Evolutionary conservation across 228 moss, liverwort and hornwort genomes (phyloP).

Genomic region (Sphagnum magellanicum): DNA sequence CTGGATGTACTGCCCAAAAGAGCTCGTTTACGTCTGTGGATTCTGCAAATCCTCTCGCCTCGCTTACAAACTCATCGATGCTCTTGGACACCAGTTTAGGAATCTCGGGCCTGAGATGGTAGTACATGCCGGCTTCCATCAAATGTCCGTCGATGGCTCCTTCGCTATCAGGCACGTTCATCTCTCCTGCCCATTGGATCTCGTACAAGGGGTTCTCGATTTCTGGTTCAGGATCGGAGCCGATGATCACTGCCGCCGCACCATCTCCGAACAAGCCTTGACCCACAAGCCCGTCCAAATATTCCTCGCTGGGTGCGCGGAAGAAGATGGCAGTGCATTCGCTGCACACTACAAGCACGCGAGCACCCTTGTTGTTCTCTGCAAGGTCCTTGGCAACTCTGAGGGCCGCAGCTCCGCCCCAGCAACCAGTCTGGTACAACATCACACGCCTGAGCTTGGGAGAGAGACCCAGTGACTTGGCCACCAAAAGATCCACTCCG

Average conservation of each 20-base stretch:
- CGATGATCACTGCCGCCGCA: constrained; percentile 17
- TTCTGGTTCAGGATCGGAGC: constrained; percentile 13
- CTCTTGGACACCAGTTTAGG: constrained; percentile 10
- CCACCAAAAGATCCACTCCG: constrained; percentile 22
- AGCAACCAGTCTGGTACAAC: constrained; percentile 36
- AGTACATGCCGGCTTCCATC: constrained; percentile 10
- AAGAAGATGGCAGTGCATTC: constrained; percentile 1
- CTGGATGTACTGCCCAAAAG: constrained; percentile 26
- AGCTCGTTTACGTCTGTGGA: constrained; percentile 9
- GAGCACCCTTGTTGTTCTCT: constrained; percentile 29
- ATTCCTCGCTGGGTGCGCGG: constrained; percentile 11
- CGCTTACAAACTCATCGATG: not conserved
- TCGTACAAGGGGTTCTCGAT: constrained; percentile 20
- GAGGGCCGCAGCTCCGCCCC: constrained; percentile 16
- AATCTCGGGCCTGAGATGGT: constrained; percentile 7
- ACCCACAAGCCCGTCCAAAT: constrained; percentile 10
- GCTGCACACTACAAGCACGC: constrained; percentile 11
- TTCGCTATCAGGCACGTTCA: constrained; percentile 3
- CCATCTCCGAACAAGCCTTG: constrained; percentile 8
- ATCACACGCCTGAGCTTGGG: constrained; percentile 30
- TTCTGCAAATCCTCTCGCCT: constrained; percentile 6
- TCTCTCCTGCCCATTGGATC: constrained; percentile 10
- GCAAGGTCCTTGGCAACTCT: constrained; percentile 34
- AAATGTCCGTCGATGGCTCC: constrained; percentile 7
- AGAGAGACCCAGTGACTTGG: constrained; percentile 24